Conservation (phyloP, 106 monocot genomes). For the Allium fistulosum region DNA sequence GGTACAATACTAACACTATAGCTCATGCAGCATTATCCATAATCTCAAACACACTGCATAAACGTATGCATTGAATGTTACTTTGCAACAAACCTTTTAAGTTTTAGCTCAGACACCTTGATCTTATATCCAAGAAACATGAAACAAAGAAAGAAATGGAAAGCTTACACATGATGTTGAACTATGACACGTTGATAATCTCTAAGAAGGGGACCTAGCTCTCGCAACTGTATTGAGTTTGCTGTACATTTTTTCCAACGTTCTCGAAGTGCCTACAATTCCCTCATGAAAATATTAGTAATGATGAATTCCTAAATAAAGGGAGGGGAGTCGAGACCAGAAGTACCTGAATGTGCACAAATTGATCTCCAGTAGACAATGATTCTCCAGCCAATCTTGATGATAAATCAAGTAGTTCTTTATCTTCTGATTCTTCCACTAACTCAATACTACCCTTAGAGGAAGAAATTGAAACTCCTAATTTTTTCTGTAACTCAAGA, state of each 20-base stretch:
- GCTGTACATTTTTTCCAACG: slow-evolving; percentile 68
- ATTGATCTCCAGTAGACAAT: slow-evolving; percentile 32
- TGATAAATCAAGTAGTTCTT: slow-evolving; percentile 68
- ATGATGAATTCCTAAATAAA: not conserved
- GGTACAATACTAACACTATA: not conserved
- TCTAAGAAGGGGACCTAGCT: slow-evolving; percentile 81
- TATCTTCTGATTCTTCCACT: slow-evolving; percentile 53
- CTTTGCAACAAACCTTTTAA: too few relatives aligned
- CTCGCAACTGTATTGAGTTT: slow-evolving; percentile 52
- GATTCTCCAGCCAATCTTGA: slow-evolving; percentile 50
- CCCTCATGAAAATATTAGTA: not conserved
- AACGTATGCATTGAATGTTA: too few relatives aligned
- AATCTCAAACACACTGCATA: not conserved
- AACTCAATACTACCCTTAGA: slow-evolving; percentile 20
- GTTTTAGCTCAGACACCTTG: not conserved
- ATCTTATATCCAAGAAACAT: not conserved
- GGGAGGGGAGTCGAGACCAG: not conserved
- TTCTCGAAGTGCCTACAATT: slow-evolving; percentile 52
- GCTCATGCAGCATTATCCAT: not conserved
- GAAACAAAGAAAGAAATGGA: not conserved
- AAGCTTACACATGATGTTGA: slow-evolving; percentile 33
- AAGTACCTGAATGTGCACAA: slow-evolving; percentile 52
- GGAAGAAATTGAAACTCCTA: slow-evolving; percentile 53
- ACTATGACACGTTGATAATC: slow-evolving; percentile 90
- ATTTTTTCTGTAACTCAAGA: slow-evolving; percentile 48